These are phyloP conservation scores for Chlorella sp. DNA, from an alignment of 139 green algal genomes.

Conservation along the genomic window DNA sequence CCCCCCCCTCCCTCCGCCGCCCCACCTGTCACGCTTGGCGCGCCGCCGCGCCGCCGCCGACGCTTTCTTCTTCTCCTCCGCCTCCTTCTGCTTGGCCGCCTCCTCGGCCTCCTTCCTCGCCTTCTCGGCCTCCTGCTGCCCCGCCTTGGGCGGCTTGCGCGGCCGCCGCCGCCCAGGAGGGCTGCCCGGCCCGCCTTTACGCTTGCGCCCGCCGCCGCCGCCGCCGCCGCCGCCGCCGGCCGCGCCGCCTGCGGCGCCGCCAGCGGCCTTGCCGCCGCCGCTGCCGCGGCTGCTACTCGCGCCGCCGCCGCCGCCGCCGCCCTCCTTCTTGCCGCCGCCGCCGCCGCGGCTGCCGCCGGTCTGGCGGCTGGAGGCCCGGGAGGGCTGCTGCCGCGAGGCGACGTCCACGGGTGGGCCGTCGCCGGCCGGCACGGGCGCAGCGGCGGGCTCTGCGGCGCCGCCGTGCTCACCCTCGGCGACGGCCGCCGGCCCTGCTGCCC, in stretches of 20 bases:
- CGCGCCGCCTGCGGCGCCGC: not conserved
- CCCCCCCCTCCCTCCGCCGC: not conserved
- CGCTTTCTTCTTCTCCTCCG: slow-evolving; percentile 3
- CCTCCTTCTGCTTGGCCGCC: not conserved
- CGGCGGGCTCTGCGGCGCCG: not conserved
- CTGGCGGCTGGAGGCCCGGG: no score
- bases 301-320: slow-evolving; percentile 5
- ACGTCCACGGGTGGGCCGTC: no score
- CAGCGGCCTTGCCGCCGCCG: not conserved
- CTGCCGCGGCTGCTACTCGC: not conserved
- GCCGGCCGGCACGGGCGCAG: not conserved
- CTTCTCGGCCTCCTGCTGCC: not conserved
- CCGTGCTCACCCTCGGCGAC: not conserved
- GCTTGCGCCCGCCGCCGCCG: not conserved
- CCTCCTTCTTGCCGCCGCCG: not conserved
- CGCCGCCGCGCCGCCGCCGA: slow-evolving; percentile 13
- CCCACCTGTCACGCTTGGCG: not conserved
- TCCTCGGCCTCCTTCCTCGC: not conserved
- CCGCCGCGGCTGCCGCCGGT: not conserved
- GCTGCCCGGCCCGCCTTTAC: slow-evolving; percentile 10
- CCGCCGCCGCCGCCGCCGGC: not conserved
- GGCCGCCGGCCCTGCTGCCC: not conserved
- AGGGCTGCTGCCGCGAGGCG: not conserved
- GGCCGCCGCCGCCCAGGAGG: slow-evolving; percentile 6
- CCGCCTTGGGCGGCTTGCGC: slow-evolving; percentile 17